These are phyloP conservation scores for Trebouxia sp. DNA, from an alignment of 139 green algal genomes.

Conservation along the genomic window DNA sequence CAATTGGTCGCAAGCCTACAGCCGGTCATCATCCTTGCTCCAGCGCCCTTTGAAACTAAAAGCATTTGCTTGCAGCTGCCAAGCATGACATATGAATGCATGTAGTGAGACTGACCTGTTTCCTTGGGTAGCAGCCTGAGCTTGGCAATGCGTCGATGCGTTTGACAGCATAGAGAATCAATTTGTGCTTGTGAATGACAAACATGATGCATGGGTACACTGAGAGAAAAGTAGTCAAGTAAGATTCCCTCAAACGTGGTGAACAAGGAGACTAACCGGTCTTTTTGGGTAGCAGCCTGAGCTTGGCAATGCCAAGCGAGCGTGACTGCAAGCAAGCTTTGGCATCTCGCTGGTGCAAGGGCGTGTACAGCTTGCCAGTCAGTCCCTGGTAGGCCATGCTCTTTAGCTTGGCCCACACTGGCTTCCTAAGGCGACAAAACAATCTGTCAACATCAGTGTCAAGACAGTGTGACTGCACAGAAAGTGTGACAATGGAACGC, in stretches of 20 bases:
- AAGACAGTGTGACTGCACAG: too few relatives aligned
- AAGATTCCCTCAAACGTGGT: background rate
- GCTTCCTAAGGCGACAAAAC: conserved; percentile 59
- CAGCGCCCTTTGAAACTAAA: background rate
- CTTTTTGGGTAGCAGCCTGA: conserved; percentile 85
- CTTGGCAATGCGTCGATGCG: conserved; percentile 45
- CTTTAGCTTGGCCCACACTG: conserved; percentile 73
- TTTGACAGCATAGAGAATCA: background rate
- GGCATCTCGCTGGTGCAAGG: conserved; percentile 38
- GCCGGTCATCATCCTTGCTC: too few relatives aligned
- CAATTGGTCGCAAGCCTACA: too few relatives aligned
- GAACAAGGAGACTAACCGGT: background rate
- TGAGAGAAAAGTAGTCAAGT: background rate
- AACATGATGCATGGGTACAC: too few relatives aligned
- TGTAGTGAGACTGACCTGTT: background rate
- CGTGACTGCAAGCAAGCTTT: conserved; percentile 50
- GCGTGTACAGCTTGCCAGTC: conserved; percentile 28
- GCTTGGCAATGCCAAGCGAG: conserved; percentile 64
- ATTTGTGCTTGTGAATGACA: too few relatives aligned
- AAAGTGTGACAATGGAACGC: conserved; percentile 45
- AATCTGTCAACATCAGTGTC: background rate
- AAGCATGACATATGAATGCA: too few relatives aligned
- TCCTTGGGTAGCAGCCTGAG: conserved; percentile 85
- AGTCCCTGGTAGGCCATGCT: conserved; percentile 47
- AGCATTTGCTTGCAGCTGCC: too few relatives aligned